Base-by-base conservation (phyloP, 306 rosid species). In the Alnus glutinosa region DNA sequence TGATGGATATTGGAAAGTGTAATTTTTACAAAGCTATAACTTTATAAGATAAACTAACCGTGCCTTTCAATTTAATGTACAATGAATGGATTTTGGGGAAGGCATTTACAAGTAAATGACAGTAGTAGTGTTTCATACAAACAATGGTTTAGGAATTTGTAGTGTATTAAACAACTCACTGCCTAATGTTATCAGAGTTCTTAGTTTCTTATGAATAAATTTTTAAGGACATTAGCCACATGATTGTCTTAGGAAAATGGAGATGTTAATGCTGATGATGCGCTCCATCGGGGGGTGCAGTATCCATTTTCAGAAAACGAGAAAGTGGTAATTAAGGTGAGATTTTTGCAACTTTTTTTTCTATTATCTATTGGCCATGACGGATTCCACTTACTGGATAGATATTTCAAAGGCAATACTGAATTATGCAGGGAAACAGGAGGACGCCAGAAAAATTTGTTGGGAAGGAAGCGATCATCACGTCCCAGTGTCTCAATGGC, bases 401-500 rank as follows among this genome's bases (percentile, higher is more conserved):
- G 50, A 19, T 71, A 80, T 58, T 62, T 63, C 54, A 73, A 67
- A 51, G 66, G 66, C 83, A 82, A 63, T 72, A n/a, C 81, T 83
- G 75, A 78, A 73, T 77, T 83, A 78, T 83, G 76, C 91, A 95
- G 99, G 99, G 99, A 72, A 95, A 95, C 81, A 85, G 88, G 84
- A 90, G 99, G 78, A 95, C 99, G 23, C 98, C 99, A 23, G 99
- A 95, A 79, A 95, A 93, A 88, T 89, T 93, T 89, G 99, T 95
- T 81, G 99, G 99, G 76, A 95, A 95, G 88, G 99, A 95, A 87
- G 99, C 99, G 37, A 86, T 95, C 85, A 95, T 95, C 79, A 95
- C 98, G 34, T 93, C 99, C 70, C 99, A 95, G 86, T 93, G 99
- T 88, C 99, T 95, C 75, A 95, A 95, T 89, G 99, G 99, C 90